These are phyloP conservation scores for Straminergon stramineum DNA, from an alignment of 225 moss, liverwort and hornwort genomes.

Conservation along the genomic window DNA sequence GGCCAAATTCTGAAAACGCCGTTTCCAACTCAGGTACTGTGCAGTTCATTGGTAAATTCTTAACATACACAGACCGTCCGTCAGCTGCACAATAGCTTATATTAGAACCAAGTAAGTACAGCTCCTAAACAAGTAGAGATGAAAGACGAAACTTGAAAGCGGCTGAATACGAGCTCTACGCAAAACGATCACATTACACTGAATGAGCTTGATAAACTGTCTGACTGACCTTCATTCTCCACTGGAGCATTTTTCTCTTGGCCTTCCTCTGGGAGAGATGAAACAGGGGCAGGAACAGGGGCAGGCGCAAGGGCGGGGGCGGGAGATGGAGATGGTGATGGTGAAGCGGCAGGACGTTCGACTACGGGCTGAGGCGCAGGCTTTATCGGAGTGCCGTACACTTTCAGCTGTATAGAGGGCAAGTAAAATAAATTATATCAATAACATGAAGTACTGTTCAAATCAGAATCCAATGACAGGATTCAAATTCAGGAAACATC, in stretches of 20 bases:
- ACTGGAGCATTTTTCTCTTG: constrained; percentile 31
- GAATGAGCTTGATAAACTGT: neutral
- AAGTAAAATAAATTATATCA: neutral
- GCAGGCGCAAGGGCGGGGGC: neutral
- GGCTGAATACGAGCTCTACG: too few relatives aligned
- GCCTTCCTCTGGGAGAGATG: constrained; percentile 26
- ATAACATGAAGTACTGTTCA: neutral
- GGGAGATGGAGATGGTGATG: constrained; percentile 12
- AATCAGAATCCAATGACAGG: neutral
- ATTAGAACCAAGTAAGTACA: neutral
- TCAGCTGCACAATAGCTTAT: constrained; percentile 36
- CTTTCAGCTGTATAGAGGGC: constrained; percentile 10
- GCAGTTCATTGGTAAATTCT: constrained; percentile 62
- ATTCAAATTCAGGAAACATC: neutral
- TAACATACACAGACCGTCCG: constrained; percentile 77
- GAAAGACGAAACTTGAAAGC: neutral
- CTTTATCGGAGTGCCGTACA: constrained; percentile 24
- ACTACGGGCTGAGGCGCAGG: constrained; percentile 14
- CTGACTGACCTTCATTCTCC: constrained; percentile 59
- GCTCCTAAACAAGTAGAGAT: neutral
- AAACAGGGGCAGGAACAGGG: neutral
- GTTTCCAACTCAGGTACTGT: constrained; percentile 31
- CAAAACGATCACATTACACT: neutral
- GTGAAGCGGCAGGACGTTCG: constrained; percentile 35
- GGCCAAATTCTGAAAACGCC: constrained; percentile 49